phyloP scores from a whole-genome alignment of 495 filamentous ascomycete species.

The Sordaria brevicollis region DNA sequence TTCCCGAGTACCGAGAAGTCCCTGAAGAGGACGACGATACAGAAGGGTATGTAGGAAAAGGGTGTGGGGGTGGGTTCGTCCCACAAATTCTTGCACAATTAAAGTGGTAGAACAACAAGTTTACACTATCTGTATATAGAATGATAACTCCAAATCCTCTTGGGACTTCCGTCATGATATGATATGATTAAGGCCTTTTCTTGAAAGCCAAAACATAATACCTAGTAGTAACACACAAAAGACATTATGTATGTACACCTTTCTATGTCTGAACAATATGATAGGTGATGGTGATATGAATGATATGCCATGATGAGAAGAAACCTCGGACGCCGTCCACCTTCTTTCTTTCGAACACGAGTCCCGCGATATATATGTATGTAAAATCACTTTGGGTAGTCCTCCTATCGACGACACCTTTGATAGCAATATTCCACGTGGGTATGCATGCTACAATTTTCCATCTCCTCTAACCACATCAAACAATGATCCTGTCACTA shows the following conservation, averaged over 20 bases:
- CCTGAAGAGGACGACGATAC: background rate
- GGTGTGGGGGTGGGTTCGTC: background rate
- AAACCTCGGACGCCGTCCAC: background rate
- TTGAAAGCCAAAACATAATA: background rate
- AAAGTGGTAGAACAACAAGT: background rate
- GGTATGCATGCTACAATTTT: background rate
- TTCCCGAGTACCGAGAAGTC: background rate
- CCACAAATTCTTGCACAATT: too few relatives aligned
- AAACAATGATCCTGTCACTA: background rate
- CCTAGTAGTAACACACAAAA: background rate
- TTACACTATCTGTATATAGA: background rate
- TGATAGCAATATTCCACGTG: background rate
- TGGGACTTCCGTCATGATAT: background rate
- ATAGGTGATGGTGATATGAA: background rate
- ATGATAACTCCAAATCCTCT: background rate
- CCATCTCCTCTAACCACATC: background rate
- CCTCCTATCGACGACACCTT: background rate
- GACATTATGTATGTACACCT: background rate
- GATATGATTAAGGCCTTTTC: background rate
- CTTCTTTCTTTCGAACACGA: background rate
- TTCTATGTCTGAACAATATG: background rate
- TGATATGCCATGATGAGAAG: background rate
- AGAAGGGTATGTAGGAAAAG: too few relatives aligned
- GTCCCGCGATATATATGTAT: background rate
- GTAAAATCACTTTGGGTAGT: background rate